Percentiles rank a stretch among this genome's conserved stretches.
Evolutionary conservation across 2,329 filamentous ascomycete species (phyloP).

Genomic region (Ophiostoma novo-ulmi): DNA sequence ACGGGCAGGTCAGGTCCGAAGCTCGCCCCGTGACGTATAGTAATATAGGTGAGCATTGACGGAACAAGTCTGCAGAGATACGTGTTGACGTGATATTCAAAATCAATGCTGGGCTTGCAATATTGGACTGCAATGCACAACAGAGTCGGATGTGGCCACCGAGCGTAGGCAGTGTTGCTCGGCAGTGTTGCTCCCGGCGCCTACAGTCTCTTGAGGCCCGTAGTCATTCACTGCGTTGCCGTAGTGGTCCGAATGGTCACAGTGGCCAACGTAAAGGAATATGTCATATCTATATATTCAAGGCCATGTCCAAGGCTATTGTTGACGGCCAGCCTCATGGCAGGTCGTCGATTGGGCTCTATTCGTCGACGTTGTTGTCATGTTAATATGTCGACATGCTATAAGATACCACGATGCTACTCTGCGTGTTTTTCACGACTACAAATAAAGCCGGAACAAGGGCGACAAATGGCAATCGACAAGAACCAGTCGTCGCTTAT

Average conservation of each 20-base stretch:
- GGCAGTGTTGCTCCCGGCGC: constrained; percentile 5
- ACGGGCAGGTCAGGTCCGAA: constrained; percentile 3
- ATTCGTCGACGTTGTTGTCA: not conserved
- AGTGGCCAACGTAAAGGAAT: not conserved
- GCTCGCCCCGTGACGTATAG: not conserved
- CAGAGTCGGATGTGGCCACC: not conserved
- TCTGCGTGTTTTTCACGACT: not conserved
- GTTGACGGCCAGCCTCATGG: not conserved
- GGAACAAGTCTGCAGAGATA: not conserved
- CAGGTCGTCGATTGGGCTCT: not conserved
- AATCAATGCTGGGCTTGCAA: not conserved
- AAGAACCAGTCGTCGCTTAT: not conserved
- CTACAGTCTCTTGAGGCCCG: not conserved
- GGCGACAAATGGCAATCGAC: not conserved
- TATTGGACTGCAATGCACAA: not conserved
- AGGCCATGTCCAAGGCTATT: not conserved
- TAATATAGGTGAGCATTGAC: not conserved
- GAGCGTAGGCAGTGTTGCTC: not conserved
- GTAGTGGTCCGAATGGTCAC: not conserved
- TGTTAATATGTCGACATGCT: not conserved
- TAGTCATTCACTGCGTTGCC: not conserved
- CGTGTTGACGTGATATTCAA: not conserved
- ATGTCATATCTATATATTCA: not conserved
- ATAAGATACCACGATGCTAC: not conserved
- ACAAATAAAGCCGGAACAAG: not conserved